Conservation (phyloP, 2,329 filamentous ascomycete species). For the Fusarium agapanthi region DNA sequence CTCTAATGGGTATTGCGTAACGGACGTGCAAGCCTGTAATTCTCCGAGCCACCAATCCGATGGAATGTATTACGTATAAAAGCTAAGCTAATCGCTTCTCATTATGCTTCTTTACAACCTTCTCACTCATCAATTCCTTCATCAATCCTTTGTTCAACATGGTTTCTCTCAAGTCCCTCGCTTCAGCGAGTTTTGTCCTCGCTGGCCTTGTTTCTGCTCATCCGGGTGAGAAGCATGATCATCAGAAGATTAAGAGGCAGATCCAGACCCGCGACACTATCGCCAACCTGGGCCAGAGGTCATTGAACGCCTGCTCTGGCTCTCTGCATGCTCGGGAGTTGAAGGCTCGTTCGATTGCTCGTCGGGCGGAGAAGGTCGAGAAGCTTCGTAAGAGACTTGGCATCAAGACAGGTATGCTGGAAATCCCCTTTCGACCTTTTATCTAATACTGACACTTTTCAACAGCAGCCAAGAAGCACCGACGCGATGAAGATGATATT, state of each 20-base stretch:
- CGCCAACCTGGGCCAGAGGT: neutral
- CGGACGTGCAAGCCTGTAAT: neutral
- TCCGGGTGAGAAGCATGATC: slow-evolving; percentile 8
- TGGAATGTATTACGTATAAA: neutral
- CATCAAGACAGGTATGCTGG: neutral
- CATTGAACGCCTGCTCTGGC: neutral
- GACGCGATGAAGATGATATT: neutral
- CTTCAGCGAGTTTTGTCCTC: neutral
- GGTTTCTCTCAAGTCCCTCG: neutral
- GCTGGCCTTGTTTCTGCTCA: neutral
- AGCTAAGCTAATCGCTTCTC: no score
- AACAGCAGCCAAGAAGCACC: neutral
- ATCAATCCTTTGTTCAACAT: neutral
- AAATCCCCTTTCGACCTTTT: fast-evolving
- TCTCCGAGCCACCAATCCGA: neutral
- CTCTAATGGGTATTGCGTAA: neutral
- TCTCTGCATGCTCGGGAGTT: neutral
- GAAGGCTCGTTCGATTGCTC: neutral
- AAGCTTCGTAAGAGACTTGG: slow-evolving; percentile 3
- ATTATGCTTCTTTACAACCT: neutral
- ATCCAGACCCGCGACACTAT: neutral
- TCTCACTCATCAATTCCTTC: neutral
- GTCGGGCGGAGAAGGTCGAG: neutral
- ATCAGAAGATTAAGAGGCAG: slow-evolving; percentile 11
- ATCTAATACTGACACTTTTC: fast-evolving